Percentiles rank a stretch among this genome's conserved stretches.
Evolutionary conservation across 192 early-diverging fungal species (phyloP).

Genomic region (Lobosporangium transversale): DNA sequence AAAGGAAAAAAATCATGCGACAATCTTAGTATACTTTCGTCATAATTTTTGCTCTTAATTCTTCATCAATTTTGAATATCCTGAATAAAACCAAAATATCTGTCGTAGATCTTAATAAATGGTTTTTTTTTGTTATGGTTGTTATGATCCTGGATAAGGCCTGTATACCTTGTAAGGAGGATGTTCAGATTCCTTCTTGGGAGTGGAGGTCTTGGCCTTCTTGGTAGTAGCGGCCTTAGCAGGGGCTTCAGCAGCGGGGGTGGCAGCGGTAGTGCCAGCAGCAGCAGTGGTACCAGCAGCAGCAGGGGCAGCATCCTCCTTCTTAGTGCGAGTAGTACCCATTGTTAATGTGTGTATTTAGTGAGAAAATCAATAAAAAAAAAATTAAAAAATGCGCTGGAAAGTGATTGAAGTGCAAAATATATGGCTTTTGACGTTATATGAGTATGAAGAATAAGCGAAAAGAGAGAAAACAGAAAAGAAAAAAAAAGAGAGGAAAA

Average conservation of each 20-base stretch:
- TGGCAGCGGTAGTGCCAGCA: constrained; percentile 29
- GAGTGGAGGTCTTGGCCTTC: constrained; percentile 49
- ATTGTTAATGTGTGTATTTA: constrained; percentile 21
- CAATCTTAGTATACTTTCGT: no score
- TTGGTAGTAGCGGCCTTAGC: constrained; percentile 39
- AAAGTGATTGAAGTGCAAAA: no score
- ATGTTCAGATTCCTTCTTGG: constrained; percentile 57
- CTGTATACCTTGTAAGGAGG: constrained; percentile 57
- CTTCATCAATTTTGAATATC: not conserved
- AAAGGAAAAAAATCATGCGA: no score
- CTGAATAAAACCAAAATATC: not conserved
- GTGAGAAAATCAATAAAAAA: constrained; percentile 2
- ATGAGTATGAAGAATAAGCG: constrained; percentile 6
- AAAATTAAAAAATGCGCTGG: no score
- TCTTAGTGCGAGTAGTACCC: constrained; percentile 51
- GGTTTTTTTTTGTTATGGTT: no score
- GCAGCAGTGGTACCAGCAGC: constrained; percentile 28
- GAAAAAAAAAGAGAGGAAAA: constrained; percentile 5
- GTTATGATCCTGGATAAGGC: no score
- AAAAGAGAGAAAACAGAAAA: constrained; percentile 18
- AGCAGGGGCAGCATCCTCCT: constrained; percentile 45
- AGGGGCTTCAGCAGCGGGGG: constrained; percentile 38
- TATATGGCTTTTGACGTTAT: no score
- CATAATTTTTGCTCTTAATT: no score
- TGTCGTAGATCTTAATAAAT: no score